Percentiles rank a stretch among this genome's conserved stretches.
Conservation (phyloP, 352 stramenopile species). For the Detonula confervacea region DNA sequence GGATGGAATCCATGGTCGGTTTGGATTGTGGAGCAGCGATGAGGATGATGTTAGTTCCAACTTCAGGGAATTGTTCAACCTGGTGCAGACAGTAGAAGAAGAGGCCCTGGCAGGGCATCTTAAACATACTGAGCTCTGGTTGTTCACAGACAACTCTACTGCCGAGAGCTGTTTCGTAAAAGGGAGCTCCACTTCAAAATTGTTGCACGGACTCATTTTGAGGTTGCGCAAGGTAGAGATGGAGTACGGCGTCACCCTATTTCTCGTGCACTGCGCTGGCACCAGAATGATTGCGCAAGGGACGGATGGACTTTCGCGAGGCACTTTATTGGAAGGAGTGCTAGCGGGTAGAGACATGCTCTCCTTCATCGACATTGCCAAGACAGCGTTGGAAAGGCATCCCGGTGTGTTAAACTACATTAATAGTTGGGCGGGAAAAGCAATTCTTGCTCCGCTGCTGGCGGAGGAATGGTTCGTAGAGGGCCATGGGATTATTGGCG, state of each 20-base stretch:
- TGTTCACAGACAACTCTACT: constrained; percentile 76
- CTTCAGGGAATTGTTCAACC: constrained; percentile 53
- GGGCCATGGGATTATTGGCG: constrained; percentile 19
- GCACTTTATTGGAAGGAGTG: constrained; percentile 31
- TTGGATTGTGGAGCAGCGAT: constrained; percentile 31
- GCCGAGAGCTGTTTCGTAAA: constrained; percentile 52
- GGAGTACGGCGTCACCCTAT: constrained; percentile 2
- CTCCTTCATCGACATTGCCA: constrained; percentile 21
- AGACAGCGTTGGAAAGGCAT: constrained; percentile 6
- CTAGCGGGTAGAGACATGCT: constrained; percentile 21
- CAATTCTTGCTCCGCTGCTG: not conserved
- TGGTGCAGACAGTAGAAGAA: constrained; percentile 43
- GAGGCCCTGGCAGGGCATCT: constrained; percentile 15
- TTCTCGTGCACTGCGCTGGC: constrained; percentile 27
- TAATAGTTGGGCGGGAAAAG: not conserved
- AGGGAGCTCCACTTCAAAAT: constrained; percentile 43
- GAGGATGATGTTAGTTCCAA: constrained; percentile 44
- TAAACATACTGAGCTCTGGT: constrained; percentile 49
- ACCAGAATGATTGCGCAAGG: constrained; percentile 45
- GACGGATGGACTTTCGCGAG: constrained; percentile 30
- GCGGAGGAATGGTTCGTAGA: constrained; percentile 21
- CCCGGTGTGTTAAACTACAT: not conserved
- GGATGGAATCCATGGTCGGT: constrained; percentile 2
- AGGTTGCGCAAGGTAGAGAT: constrained; percentile 48
- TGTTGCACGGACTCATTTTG: constrained; percentile 51